These are phyloP conservation scores for Datisca glomerata DNA, from an alignment of 306 rosid species.

Conservation along the genomic window DNA sequence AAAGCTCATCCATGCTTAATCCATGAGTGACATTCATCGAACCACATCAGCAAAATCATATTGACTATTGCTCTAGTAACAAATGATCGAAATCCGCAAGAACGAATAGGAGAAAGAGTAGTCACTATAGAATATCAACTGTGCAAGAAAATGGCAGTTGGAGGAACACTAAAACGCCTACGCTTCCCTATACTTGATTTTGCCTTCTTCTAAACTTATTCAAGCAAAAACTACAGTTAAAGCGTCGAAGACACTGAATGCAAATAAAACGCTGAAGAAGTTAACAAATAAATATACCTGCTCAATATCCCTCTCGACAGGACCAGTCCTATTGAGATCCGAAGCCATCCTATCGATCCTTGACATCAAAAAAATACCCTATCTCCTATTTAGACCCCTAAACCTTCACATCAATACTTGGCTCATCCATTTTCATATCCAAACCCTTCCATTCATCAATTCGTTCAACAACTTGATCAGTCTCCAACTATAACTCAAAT, in stretches of 20 bases:
- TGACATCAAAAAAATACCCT: constrained; percentile 30
- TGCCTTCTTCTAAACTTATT: too few relatives aligned
- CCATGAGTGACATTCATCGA: too few relatives aligned
- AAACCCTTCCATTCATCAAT: constrained; percentile 60
- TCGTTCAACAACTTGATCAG: constrained; percentile 16
- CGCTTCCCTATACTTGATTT: too few relatives aligned
- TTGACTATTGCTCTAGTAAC: too few relatives aligned
- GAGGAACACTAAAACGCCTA: too few relatives aligned
- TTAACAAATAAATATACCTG: constrained; percentile 50
- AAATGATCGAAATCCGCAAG: too few relatives aligned
- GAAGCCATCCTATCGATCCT: constrained; percentile 70
- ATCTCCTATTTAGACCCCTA: constrained; percentile 23
- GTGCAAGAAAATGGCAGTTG: background rate
- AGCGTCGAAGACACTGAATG: background rate
- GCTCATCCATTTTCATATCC: constrained; percentile 48
- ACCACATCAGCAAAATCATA: too few relatives aligned
- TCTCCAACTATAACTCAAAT: constrained; percentile 30
- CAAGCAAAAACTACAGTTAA: too few relatives aligned
- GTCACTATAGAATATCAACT: background rate
- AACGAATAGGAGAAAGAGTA: background rate
- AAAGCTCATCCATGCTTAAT: too few relatives aligned
- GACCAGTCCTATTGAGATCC: constrained; percentile 85
- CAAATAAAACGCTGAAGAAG: constrained; percentile 2
- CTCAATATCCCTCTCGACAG: constrained; percentile 84
- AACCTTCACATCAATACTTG: constrained; percentile 34